Base-by-base conservation (phyloP, 768 basidiomycete species). In the Lactarius akahatsu region DNA sequence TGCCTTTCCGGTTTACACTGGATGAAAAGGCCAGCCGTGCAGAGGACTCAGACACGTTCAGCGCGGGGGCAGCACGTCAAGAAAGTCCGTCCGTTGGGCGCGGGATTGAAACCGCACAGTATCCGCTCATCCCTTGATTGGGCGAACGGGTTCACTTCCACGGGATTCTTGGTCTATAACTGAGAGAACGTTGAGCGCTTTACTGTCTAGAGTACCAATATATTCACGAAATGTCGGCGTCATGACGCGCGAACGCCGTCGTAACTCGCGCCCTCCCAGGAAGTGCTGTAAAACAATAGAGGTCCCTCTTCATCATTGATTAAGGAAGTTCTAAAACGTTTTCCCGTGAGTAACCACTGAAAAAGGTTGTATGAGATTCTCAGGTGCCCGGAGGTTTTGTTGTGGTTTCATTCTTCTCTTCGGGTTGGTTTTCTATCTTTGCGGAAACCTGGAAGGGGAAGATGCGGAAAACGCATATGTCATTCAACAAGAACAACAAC, bases 401-500 rank as follows among this genome's bases (percentile, higher is more conserved):
- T 28, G 54, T 43, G n/a, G 45, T 62, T 76, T 72, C 55, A 67
- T 66, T 43, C 77, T 76, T 70, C 80, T 77, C 61, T 76, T 78
- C 61, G 78, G 82, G 72, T 85, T 82, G 76, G 88, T 74, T 69
- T 80, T 81, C 75, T 86, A 92, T 88, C 77, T 91, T 93, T 67
- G 91, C 91, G 74, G 90, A 85, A 68, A 94, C 87, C 91, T 92
- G 72, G 47, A 58, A 52, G 18, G 43, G 18, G 10, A 57, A 41
- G 66, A 69, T 69, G 71, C 68, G 67, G 70, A 62, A 45, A 30
- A 70, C 30, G 50, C 34, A 16, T 52, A 70, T 70, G 68, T 62
- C 36, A 69, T 40, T 66, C 41, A 69, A 38, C 36, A 38, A 36
- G 9, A 36, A 38, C 36, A 38, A 38, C 36, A 38, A 65, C 64